These are phyloP conservation scores for Casaregolazyma suthepensis DNA, from an alignment of 1,139 yeast species.

Conservation along the genomic window DNA sequence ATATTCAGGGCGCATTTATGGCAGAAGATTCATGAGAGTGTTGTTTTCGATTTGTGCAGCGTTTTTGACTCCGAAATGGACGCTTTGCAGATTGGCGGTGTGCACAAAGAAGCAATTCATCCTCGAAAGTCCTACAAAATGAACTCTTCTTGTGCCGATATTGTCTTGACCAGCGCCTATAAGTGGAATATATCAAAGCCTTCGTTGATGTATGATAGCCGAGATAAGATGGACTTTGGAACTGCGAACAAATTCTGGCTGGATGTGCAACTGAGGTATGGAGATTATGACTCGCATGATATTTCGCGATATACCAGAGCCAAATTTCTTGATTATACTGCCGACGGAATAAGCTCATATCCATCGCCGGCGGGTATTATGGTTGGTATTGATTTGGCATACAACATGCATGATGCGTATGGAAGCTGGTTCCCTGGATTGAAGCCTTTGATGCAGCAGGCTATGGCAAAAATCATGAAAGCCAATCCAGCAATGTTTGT, in stretches of 20 bases:
- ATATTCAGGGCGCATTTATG: constrained; percentile 96
- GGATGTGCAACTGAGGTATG: constrained; percentile 91
- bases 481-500: constrained; percentile 92
- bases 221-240: constrained; percentile 35
- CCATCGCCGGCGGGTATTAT: constrained; percentile 93
- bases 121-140: constrained; percentile 96
- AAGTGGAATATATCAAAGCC: constrained; percentile 87
- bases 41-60: constrained; percentile 89
- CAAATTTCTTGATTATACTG: constrained; percentile 85
- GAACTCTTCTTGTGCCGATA: constrained; percentile 94
- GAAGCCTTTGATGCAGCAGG: constrained; percentile 82
- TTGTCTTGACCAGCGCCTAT: constrained; percentile 66
- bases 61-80: constrained; percentile 86
- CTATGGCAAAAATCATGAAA: constrained; percentile 91
- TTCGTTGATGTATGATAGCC: constrained; percentile 52
- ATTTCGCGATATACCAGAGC: constrained; percentile 92
- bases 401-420: constrained; percentile 92
- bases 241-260: constrained; percentile 81
- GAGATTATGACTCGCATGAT: constrained; percentile 97
- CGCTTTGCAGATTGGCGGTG: constrained; percentile 74
- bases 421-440: constrained; percentile 98
- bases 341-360: constrained; percentile 76
- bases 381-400: constrained; percentile 88
- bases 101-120: constrained; percentile 88
- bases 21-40: constrained; percentile 97